Evolutionary conservation across 805 yeast genomes (phyloP), one percentile per base, ranked within the genome.

Genomic region (Kluyveromyces dobzhanskii): DNA sequence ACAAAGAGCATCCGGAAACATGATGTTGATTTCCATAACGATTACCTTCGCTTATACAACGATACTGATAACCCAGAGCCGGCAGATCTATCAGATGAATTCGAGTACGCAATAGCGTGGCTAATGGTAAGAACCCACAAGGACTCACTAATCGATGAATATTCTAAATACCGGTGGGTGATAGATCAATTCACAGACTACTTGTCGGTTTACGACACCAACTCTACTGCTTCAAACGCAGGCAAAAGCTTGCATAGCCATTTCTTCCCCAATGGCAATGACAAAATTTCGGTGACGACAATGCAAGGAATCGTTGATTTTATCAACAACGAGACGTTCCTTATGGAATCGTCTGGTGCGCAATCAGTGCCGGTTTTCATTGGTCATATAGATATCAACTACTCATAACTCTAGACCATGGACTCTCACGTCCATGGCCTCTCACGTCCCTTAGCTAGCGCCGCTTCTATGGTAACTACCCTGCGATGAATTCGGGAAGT

Each of bases 1-100:
- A 62, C 78, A 40, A 73, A 75, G 45, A 70, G 64, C 38, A 68
- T 76, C 1, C 62, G 64, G 45, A 74, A 75, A 48, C 62, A 67
- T 32, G 88, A 82, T 50, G 44, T 50, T n/a, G 70, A 76, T 47
- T 60, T 64, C 21, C 68, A 70, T 34, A 62, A 78, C 0, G 62
- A 79, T 27, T 51, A 73, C 3, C 53, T 67, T 2, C 54, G 68
- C 0, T 62, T 77, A 42, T 81, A 81, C 4, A 59, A 70, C 2
- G 49, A 67, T 3, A 59, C 66, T 11, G 67, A 66, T 39, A 71
- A 69, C 10, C 57, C 78, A 4, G 53, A 71, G 3, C 65, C 57
- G 3, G 16, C 16, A 14, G 13, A 12, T 14, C 61, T 69, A 32
- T 67, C 67, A 13, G 61, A 71, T 24, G 67, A 37, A 50, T 76